phyloP scores from a whole-genome alignment of 768 basidiomycete genomes.

The Pisolithus tinctorius region DNA sequence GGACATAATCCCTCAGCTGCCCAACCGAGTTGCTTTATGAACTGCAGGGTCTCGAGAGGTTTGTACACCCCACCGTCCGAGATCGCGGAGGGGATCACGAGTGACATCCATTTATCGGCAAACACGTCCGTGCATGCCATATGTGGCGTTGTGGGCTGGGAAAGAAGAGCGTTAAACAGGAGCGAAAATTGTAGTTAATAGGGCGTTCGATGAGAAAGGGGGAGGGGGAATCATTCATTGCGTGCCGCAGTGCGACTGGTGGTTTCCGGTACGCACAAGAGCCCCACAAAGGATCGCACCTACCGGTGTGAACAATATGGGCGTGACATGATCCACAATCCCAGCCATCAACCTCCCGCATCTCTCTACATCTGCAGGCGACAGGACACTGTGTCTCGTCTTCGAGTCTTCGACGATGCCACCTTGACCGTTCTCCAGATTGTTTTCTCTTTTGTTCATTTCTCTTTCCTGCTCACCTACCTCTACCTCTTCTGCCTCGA shows the following conservation, averaged over 20 bases:
- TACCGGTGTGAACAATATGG: constrained; percentile 61
- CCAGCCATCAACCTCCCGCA: constrained; percentile 45
- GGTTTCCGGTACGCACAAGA: background rate
- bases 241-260: background rate
- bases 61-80: constrained; percentile 56
- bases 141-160: constrained; percentile 49
- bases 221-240: background rate
- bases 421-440: background rate
- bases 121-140: constrained; percentile 70
- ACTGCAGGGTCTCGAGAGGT: constrained; percentile 65
- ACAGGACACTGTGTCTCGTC: constrained; percentile 20
- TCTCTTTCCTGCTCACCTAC: constrained; percentile 8
- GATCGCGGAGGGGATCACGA: constrained; percentile 64
- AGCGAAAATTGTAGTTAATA: background rate
- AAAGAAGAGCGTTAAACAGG: background rate
- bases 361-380: constrained; percentile 29
- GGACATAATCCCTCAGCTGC: constrained; percentile 47
- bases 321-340: constrained; percentile 64
- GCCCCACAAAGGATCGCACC: constrained; percentile 7
- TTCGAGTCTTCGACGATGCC: background rate
- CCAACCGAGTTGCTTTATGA: constrained; percentile 57
- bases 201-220: too few species aligned
- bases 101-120: constrained; percentile 65
- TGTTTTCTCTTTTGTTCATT: background rate
- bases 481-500: constrained; percentile 34